Base-by-base conservation (phyloP, 2,329 filamentous ascomycete species). In the Dactylellina cionopaga region DNA sequence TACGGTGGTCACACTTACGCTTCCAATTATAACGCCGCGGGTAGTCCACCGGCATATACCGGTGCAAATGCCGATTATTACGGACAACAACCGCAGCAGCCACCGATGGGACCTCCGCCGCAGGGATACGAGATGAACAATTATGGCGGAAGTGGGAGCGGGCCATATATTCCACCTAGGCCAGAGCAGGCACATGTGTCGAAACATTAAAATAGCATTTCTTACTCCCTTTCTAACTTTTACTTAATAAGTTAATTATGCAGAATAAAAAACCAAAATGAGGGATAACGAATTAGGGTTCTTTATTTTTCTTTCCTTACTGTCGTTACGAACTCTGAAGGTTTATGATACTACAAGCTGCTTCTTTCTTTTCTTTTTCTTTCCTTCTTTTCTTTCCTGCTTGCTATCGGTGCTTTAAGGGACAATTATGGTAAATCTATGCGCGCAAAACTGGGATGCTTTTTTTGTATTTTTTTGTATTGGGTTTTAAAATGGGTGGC, bases 1-100 rank as follows among this genome's bases (percentile, higher is more conserved):
- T 71, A 71, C 35, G 58, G 58, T 24, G 66, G 66, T 5, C 60
- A 71, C 3, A 64, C 58, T 5, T 71, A 71, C 31, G 59, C 49
- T 31, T 43, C 66, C 2, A 44, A 39, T n/a, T 49, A 47, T 7
- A 56, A 54, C 46, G 17, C 15, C 27, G 9, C 60, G 2, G 29
- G 25, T 27, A 69, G 65, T 24, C 66, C 66, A 17, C 66, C 66
- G 35, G 46, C 29, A 24, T 71, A 71, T 46, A 51, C 43, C 3
- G 33, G 51, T 13, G n/a, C 41, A 10, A 71, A 71, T 39, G 51
- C 33, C 5, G 66, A 35, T 4, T 70, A 70, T 49, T 71, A 71
- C 29, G 47, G 49, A n/a, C 55, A 43, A 15, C 46, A 22, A 19
- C 41, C 15, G 24, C 58, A 39, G 43, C 43, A 47, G 7, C 22